Evolutionary conservation across 345 rosid genomes (phyloP).

Genomic region (Physaria fendleri): DNA sequence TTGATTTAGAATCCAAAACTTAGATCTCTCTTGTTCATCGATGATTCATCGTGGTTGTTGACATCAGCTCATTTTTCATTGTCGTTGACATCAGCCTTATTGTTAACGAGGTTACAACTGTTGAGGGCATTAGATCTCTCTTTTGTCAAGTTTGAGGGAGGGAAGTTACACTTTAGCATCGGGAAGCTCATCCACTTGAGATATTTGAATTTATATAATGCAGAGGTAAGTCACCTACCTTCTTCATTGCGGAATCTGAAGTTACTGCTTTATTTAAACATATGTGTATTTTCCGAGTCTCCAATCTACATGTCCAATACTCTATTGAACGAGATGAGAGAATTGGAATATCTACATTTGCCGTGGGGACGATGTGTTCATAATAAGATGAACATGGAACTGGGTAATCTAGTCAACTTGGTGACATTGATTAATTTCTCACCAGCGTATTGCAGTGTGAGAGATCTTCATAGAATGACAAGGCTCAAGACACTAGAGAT

Average conservation of each 20-base stretch:
- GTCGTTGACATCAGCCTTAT: not conserved
- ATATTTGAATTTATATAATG: not conserved
- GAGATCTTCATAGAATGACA: not conserved
- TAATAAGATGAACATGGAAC: not conserved
- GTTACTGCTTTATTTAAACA: not conserved
- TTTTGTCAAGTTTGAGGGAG: no score
- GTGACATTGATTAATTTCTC: not conserved
- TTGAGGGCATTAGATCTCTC: not conserved
- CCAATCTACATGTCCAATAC: not conserved
- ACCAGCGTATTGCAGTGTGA: not conserved
- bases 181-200: constrained; percentile 34
- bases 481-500: not conserved
- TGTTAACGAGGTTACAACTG: not conserved
- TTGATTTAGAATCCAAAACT: not conserved
- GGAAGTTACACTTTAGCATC: constrained; percentile 19
- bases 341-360: not conserved
- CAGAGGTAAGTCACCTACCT: not conserved
- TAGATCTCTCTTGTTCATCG: not conserved
- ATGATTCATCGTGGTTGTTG: no score
- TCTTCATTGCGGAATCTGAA: constrained; percentile 9
- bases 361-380: not conserved
- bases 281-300: not conserved
- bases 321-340: constrained; percentile 2
- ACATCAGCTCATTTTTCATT: no score
- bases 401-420: not conserved